phyloP scores from a whole-genome alignment of 2,329 filamentous ascomycete species.

The Colletotrichum liaoningense region DNA sequence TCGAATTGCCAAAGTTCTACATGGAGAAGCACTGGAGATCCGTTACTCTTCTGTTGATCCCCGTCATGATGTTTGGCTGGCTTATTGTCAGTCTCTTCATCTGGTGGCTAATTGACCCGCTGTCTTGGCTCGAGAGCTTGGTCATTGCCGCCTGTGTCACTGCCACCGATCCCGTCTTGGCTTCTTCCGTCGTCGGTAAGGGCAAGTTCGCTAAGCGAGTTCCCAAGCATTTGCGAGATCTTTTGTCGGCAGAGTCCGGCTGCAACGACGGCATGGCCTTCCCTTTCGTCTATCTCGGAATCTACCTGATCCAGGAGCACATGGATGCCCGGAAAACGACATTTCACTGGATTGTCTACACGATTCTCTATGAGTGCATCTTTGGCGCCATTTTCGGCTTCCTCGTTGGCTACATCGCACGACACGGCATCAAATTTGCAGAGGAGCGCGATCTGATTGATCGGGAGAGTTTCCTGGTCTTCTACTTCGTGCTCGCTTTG shows the following conservation, averaged over 20 bases:
- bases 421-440: slow-evolving; percentile 89
- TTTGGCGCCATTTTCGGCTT: slow-evolving; percentile 94
- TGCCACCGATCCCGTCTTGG: slow-evolving; percentile 95
- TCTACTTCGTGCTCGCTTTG: slow-evolving; percentile 96
- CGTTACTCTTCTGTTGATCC: slow-evolving; percentile 86
- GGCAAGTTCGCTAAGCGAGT: slow-evolving; percentile 98
- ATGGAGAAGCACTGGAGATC: slow-evolving; percentile 99
- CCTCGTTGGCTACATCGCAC: slow-evolving; percentile 85
- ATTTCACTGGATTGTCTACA: slow-evolving; percentile 89
- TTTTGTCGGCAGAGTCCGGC: slow-evolving; percentile 95
- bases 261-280: slow-evolving; percentile 99
- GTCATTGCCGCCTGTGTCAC: slow-evolving; percentile 93
- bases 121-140: slow-evolving; percentile 92
- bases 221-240: slow-evolving; percentile 94
- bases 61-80: slow-evolving; percentile 98
- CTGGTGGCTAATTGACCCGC: slow-evolving; percentile 85
- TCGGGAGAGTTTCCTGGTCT: slow-evolving; percentile 96
- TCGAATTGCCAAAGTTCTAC: slow-evolving; percentile 91
- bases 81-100: slow-evolving; percentile 92
- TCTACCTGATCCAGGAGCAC: slow-evolving; percentile 89
- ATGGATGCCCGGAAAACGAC: slow-evolving; percentile 76
- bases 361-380: slow-evolving; percentile 94
- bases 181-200: slow-evolving; percentile 97
- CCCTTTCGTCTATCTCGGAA: slow-evolving; percentile 91
- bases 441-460: slow-evolving; percentile 90